Conservation (phyloP, 148 eudicot species). For the Fagopyrum tataricum region DNA sequence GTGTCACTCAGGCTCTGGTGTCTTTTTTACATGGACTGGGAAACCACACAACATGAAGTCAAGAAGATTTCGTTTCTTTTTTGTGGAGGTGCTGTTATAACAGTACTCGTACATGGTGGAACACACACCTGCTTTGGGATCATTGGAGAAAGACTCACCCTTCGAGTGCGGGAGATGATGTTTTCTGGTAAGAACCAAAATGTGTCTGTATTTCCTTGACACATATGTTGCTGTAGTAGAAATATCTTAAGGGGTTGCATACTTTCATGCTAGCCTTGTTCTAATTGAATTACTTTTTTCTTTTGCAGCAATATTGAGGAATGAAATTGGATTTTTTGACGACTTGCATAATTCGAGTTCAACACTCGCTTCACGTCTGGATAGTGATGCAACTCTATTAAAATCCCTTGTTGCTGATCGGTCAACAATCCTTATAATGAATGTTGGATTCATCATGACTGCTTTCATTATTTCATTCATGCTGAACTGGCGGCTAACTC, state of each 20-base stretch:
- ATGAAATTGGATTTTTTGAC: constrained; percentile 97
- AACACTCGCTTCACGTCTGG: constrained; percentile 81
- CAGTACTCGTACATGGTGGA: constrained; percentile 61
- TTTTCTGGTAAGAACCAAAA: constrained; percentile 57
- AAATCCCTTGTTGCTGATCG: constrained; percentile 71
- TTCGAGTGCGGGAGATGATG: constrained; percentile 88
- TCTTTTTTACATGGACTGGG: constrained; percentile 98
- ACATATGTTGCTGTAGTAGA: neutral
- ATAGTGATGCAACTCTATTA: constrained; percentile 82
- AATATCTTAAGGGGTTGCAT: neutral
- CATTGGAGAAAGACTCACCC: constrained; percentile 94
- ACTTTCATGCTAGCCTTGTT: neutral
- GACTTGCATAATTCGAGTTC: constrained; percentile 75
- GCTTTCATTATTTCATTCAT: constrained; percentile 79
- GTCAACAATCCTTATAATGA: constrained; percentile 68
- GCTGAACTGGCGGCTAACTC: constrained; percentile 87
- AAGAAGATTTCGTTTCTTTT: constrained; percentile 73
- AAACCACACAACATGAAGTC: constrained; percentile 64
- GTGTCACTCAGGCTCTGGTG: constrained; percentile 87
- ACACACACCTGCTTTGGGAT: constrained; percentile 76
- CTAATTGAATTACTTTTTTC: neutral
- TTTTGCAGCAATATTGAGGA: constrained; percentile 83
- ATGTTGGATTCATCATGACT: constrained; percentile 66
- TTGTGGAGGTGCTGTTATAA: constrained; percentile 61
- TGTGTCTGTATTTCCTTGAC: no score